Evolutionary conservation across 495 filamentous ascomycete genomes (phyloP).

Genomic region (Penicillium samsonianum): DNA sequence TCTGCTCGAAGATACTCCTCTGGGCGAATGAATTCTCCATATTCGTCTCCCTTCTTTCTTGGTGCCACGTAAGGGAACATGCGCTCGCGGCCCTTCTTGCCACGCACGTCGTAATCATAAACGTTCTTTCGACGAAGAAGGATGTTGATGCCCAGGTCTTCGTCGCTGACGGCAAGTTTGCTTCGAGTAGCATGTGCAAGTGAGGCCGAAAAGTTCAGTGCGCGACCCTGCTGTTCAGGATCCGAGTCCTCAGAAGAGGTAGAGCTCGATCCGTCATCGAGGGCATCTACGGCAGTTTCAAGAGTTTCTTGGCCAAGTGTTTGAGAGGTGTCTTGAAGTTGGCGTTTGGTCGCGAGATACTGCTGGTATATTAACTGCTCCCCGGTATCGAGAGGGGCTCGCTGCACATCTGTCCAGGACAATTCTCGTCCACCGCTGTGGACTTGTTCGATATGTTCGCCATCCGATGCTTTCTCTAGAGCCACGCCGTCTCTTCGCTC

Average conservation of each 20-base stretch:
- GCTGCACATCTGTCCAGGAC: conserved; percentile 57
- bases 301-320: conserved; percentile 61
- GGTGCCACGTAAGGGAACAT: conserved; percentile 88
- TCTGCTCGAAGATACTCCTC: conserved; percentile 95
- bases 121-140: conserved; percentile 83
- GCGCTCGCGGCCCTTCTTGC: conserved; percentile 88
- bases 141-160: conserved; percentile 87
- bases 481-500: conserved; percentile 64
- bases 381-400: conserved; percentile 65
- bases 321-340: conserved; percentile 75
- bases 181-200: conserved; percentile 77
- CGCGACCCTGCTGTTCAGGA: conserved; percentile 86
- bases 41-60: conserved; percentile 81
- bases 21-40: conserved; percentile 87
- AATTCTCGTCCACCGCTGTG: conserved; percentile 65
- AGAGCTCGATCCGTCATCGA: conserved; percentile 81
- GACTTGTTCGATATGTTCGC: conserved; percentile 64
- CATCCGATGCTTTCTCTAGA: conserved; percentile 55
- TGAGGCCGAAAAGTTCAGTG: conserved; percentile 81
- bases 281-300: conserved; percentile 71
- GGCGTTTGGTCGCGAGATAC: conserved; percentile 79
- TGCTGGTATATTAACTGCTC: conserved; percentile 84
- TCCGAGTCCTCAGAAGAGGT: conserved; percentile 87
- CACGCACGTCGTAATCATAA: conserved; percentile 90
- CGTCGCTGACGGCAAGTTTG: conserved; percentile 78